Base-by-base conservation (phyloP, 306 rosid species). In the Lathyrus tuberosus region DNA sequence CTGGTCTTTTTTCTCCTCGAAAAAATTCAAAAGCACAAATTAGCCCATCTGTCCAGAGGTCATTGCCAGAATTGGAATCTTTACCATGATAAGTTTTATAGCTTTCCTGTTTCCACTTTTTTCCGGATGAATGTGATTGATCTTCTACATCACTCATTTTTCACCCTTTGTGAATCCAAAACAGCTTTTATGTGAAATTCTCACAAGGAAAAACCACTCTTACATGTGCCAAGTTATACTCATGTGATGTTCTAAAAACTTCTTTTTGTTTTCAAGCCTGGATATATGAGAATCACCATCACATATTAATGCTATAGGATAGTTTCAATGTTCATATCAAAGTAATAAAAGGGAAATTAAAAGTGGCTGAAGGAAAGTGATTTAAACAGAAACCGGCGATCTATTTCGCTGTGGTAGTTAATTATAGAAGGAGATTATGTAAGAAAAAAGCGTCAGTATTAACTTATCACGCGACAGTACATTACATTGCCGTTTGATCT, bases 41-140 rank as follows among this genome's bases (percentile, higher is more conserved):
- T 74, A 94, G 95, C 14, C 99, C 97, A 65, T 91, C 88, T 22
- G 75, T 91, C 99, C 99, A 94, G 73, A 91, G 87, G 24, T 84
- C 87, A 64, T 57, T 78, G 51, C 80, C 92, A 18, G 80, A 70
- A 70, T 53, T 35, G 71, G 72, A 33, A 61, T 87, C 95, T 75
- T 74, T 83, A 70, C 44, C 84, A 47, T 77, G 72, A 76, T 24
- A 10, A 35, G 11, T 52, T 76, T 74, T 83, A 60, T 68, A 64
- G 75, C 42, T 71, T 66, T 83, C 96, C 11, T 78, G 76, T 63
- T 75, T 84, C 85, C 66, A 82, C 70, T 8, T 72, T 49, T 31
- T 70, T 22, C 80, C 73, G 1, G 9, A 58, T 58, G 80, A 70
- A 75, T 16, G 64, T 59, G 64, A 67, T 22, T 24, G 53, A 56